Evolutionary conservation across 2,329 filamentous ascomycete genomes (phyloP).

Genomic region (Aspergillus pseudonomiae): DNA sequence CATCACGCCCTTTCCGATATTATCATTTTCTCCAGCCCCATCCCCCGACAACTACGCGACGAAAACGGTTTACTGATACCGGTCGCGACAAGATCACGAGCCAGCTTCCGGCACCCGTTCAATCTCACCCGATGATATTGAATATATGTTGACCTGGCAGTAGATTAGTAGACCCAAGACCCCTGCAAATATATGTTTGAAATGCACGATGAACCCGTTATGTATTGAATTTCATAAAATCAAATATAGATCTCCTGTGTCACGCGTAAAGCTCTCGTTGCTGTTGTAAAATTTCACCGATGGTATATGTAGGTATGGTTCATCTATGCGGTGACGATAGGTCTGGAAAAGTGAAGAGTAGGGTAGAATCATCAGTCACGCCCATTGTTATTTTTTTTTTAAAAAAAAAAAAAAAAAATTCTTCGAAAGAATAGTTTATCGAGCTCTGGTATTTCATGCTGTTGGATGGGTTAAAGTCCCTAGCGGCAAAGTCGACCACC

Average conservation of each 20-base stretch:
- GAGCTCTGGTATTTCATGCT: neutral
- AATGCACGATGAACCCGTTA: constrained; percentile 15
- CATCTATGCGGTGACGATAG: no score
- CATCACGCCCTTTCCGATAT: constrained; percentile 11
- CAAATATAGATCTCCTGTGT: constrained; percentile 1
- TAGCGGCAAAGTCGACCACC: neutral
- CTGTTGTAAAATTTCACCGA: neutral
- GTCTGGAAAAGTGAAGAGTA: neutral
- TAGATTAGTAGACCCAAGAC: constrained; percentile 35
- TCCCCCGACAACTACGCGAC: constrained; percentile 20
- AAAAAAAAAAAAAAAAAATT: no score
- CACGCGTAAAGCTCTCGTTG: neutral
- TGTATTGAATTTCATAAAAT: neutral
- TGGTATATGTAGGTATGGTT: neutral
- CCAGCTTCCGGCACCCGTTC: constrained; percentile 8
- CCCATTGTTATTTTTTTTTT: no score
- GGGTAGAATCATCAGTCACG: no score
- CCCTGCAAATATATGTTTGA: constrained; percentile 36
- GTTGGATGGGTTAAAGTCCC: neutral
- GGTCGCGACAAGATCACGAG: constrained; percentile 21
- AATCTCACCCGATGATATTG: constrained; percentile 22
- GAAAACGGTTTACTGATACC: constrained; percentile 32
- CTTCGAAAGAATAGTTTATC: neutral
- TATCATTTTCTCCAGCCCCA: constrained; percentile 13
- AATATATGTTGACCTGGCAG: constrained; percentile 28